Evolutionary conservation across 2,329 filamentous ascomycete species (phyloP), one percentile per base, ranked within the genome.

Genomic region (Xylaria sp.): DNA sequence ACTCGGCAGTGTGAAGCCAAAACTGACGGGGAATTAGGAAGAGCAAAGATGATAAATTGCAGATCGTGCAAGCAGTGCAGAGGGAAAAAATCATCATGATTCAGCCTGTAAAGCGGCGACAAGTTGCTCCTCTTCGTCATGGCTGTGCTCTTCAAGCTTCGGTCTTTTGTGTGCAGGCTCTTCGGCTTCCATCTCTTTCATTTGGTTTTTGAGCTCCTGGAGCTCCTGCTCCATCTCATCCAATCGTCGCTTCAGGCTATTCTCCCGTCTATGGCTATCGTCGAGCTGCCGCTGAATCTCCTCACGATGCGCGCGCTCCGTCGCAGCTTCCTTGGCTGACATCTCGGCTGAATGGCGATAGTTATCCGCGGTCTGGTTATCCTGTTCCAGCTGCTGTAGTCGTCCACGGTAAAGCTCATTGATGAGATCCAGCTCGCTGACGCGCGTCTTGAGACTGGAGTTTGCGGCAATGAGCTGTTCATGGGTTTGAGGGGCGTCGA

Each of bases 381-480:
- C 91, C 73, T 90, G 88, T 78, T 97, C 93, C 13, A 96, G 85
- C 77, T 96, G 92, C 86, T 78, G 89, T 80, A 97, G 89, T 11
- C 91, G 88, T 44, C 90, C 90, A 59, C 90, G 86, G 79, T 93
- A 94, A 53, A 94, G 84, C 77, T 92, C 92, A 76, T 94, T 97
- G 83, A 99, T 97, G 61, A 99, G 88, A 79, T 99, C 96, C 28
- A 99, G 87, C 80, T 99, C 96, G 74, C 91, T 96, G 40, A 99
- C 95, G 49, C 96, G 90, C 0, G 96, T 99, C 82, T 97, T 97
- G n/a, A 98, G 85, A 59, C 90, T 91, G 5, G 92, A 92, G 79
- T 97, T 97, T 70, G 91, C 88, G 1, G 91, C 90, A 61, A 93
- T 84, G 28, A 97, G 87, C 69, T 92, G 90, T 77, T 97, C 93